Base-by-base conservation (phyloP, 495 filamentous ascomycete species). In the Staphylotrichum longicolle region DNA sequence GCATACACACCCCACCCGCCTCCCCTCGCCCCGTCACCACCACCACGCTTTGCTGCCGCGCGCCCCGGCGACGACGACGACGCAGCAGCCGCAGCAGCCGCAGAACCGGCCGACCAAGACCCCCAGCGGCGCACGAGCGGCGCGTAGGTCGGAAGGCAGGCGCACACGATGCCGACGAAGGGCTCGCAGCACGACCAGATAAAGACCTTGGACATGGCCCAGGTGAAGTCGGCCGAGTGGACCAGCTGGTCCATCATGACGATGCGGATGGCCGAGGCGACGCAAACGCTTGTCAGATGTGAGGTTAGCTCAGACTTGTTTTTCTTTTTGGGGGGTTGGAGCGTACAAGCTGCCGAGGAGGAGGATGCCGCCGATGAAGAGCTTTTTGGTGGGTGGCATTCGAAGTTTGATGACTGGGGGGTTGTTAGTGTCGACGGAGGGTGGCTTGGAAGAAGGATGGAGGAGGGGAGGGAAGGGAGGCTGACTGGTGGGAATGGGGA, bases 141-240 rank as follows among this genome's bases (percentile, higher is more conserved):
- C 7, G 70, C 70, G 42, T 78, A 72, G 58, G 72, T 74, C 5
- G 76, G 75, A 46, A 80, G 66, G 58, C 77, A 78, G 49, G 74
- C 75, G 52, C 74, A 76, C 33, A 80, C 63, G 39, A 78, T 75
- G 35, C 73, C 77, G 33, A 78, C 64, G 6, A 69, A 69, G 20
- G 76, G 76, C 66, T 78, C 77, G 57, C 74, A 69, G 47, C 72
- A 74, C 4, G 76, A 77, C 71, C 77, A 75, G 41, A 78, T 70
- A 62, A 79, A 78, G 8, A 76, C 70, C 2, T 73, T 67, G 46
- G 69, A 72, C 68, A 75, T 74, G 33, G 68, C 54, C 75, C 74
- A 78, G 33, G 73, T 75, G 27, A 77, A 54, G 59, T 78, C 76
- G 5, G 60, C 32, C 3, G 72, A 63, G 7, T 68, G 61, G 52